Evolutionary conservation across 192 early-diverging fungal species (phyloP).

Genomic region (Physocladia obscura): DNA sequence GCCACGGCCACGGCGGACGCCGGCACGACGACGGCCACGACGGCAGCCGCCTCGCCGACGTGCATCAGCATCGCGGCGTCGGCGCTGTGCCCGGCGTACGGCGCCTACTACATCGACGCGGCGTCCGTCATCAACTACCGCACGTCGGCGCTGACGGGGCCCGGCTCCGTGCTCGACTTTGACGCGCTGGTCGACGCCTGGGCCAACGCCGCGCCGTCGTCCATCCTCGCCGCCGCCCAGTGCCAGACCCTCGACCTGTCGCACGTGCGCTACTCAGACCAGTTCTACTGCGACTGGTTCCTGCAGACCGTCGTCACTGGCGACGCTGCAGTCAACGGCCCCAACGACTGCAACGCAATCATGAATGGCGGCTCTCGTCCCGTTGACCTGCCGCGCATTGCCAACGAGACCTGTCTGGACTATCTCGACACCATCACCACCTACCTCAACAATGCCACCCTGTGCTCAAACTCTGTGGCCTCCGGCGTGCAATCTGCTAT

Average conservation of each 20-base stretch:
- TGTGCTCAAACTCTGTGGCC: background rate
- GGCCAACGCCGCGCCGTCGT: background rate
- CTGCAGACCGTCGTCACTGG: slow-evolving; percentile 1
- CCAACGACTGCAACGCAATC: slow-evolving; percentile 7
- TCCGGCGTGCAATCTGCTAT: background rate
- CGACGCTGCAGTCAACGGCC: background rate
- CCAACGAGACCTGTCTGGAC: background rate
- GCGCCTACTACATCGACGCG: slow-evolving; percentile 1
- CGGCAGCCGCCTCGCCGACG: background rate
- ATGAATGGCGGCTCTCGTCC: background rate
- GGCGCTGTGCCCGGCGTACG: slow-evolving; percentile 5
- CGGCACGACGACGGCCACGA: background rate
- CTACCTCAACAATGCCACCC: background rate
- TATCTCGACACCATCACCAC: slow-evolving; percentile 3
- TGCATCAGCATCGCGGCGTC: slow-evolving; percentile 3
- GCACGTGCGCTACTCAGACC: slow-evolving; percentile 1
- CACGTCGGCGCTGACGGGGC: background rate
- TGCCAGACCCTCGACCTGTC: slow-evolving; percentile 8
- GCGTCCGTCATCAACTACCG: background rate
- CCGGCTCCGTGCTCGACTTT: background rate
- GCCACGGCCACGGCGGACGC: background rate
- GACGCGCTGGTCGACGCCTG: background rate
- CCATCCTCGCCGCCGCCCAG: background rate
- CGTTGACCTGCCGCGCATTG: background rate
- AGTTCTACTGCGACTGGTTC: slow-evolving; percentile 23